Evolutionary conservation across 2,329 filamentous ascomycete genomes (phyloP).

Genomic region (Microascus cirrosus): DNA sequence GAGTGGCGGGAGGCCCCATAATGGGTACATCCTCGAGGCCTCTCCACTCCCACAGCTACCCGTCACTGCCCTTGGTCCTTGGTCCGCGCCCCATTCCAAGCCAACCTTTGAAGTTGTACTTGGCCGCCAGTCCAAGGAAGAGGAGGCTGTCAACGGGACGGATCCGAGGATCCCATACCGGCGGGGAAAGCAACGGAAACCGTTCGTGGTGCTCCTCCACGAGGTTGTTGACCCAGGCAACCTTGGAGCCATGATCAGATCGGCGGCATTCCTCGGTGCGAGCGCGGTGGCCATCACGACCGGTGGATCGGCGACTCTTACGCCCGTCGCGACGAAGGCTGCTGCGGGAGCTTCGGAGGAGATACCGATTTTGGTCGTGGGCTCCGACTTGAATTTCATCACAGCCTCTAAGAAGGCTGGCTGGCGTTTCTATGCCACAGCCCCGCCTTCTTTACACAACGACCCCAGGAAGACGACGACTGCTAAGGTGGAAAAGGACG

Average conservation of each 20-base stretch:
- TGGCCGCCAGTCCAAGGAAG: conserved; percentile 62
- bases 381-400: conserved; percentile 59
- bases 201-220: conserved; percentile 64
- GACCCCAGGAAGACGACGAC: conserved; percentile 33
- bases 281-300: conserved; percentile 71
- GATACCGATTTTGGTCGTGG: conserved; percentile 60
- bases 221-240: conserved; percentile 81
- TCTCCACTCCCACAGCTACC: conserved; percentile 70
- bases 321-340: conserved; percentile 71
- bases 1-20: conserved; percentile 74
- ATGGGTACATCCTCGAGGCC: conserved; percentile 78
- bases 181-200: conserved; percentile 31
- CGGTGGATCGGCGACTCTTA: conserved; percentile 62
- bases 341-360: conserved; percentile 81
- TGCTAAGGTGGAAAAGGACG: conserved; percentile 32
- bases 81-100: conserved; percentile 29
- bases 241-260: conserved; percentile 77
- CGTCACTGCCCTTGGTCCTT: conserved; percentile 42
- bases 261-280: conserved; percentile 81
- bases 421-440: conserved; percentile 69
- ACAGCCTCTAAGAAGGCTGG: conserved; percentile 54
- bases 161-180: conserved; percentile 13
- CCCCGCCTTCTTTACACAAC: conserved; percentile 14
- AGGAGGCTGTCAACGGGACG: conserved; percentile 60
- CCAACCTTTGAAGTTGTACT: conserved; percentile 48